Evolutionary conservation across 495 filamentous ascomycete species (phyloP), one percentile per base, ranked within the genome.

Genomic region (Cenococcum geophilum): DNA sequence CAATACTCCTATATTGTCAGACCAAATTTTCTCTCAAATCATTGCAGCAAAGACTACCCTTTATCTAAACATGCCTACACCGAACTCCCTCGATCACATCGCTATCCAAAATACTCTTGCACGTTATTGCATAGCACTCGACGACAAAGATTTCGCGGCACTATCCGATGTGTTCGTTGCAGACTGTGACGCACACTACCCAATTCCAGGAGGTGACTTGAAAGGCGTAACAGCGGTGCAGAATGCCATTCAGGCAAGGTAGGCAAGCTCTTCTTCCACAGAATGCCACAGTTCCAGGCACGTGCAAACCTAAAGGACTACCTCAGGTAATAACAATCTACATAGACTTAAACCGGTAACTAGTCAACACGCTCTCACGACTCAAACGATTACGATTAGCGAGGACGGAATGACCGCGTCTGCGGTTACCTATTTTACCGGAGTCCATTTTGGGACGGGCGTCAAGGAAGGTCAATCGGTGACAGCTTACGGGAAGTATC

Each of bases 41-140:
- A 6, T 2, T 32, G 3, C 27, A 32, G 27, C 27, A 32, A 32
- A 32, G n/a, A 32, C 6, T 32, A 6, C 27, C 6, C 6, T 3
- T 3, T 32, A 32, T 32, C 27, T 6, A 32, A 32, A 32, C 6
- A 32, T 32, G 27, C 6, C 27, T 32, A 3, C 27, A 32, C 27
- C 27, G 1, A 73, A 68, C 51, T 40, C 69, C 1, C 42, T 58
- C 32, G 71, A 73, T 54, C 42, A 62, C 61, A 27, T 71, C 32
- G 71, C 66, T 8, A 67, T 73, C 57, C 66, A 63, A 18, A 73
- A 73, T 67, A 65, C 55, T 47, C 56, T 73, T 18, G 34, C 71
- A 14, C 63, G 62, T 14, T 73, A 73, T 61, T 70, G 68, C 64
- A 51, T 70, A 40, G 69, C 71, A 5, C 65, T 73, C 0, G 71